Conservation (phyloP, 208 protist genomes). For the Herpetomonas samuelpessoai region DNA sequence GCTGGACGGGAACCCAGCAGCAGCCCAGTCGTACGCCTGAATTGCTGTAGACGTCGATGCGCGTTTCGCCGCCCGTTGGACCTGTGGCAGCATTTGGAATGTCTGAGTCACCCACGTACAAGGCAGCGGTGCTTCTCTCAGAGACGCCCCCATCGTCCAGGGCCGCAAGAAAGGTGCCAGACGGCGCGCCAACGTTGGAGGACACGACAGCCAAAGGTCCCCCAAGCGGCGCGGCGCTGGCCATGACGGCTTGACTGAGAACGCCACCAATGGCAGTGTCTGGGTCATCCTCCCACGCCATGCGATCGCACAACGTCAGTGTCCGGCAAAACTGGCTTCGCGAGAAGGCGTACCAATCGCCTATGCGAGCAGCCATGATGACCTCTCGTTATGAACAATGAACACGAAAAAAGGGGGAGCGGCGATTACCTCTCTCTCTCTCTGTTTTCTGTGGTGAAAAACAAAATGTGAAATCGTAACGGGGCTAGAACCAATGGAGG, state of each 20-base stretch:
- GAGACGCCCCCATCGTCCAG: too few relatives aligned
- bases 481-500: too few relatives aligned
- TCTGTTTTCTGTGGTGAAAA: background rate
- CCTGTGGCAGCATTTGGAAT: too few relatives aligned
- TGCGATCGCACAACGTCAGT: constrained; percentile 31
- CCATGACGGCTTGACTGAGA: constrained; percentile 6
- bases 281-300: constrained; percentile 17
- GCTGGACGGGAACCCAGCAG: constrained; percentile 10
- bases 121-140: too few relatives aligned
- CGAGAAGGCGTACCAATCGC: constrained; percentile 55
- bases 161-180: too few relatives aligned
- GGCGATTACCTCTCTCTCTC: background rate
- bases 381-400: constrained; percentile 4
- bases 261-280: background rate
- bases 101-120: too few relatives aligned
- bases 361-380: constrained; percentile 37
- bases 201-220: constrained; percentile 28
- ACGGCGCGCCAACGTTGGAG: too few relatives aligned
- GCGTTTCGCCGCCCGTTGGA: background rate
- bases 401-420: constrained; percentile 7
- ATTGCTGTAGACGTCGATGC: constrained; percentile 33
- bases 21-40: constrained; percentile 25
- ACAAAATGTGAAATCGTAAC: background rate
- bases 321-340: constrained; percentile 30
- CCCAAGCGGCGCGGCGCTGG: constrained; percentile 31